These are phyloP conservation scores for Astrephomene gubernaculifera DNA, from an alignment of 139 green algal species.

Conservation along the genomic window DNA sequence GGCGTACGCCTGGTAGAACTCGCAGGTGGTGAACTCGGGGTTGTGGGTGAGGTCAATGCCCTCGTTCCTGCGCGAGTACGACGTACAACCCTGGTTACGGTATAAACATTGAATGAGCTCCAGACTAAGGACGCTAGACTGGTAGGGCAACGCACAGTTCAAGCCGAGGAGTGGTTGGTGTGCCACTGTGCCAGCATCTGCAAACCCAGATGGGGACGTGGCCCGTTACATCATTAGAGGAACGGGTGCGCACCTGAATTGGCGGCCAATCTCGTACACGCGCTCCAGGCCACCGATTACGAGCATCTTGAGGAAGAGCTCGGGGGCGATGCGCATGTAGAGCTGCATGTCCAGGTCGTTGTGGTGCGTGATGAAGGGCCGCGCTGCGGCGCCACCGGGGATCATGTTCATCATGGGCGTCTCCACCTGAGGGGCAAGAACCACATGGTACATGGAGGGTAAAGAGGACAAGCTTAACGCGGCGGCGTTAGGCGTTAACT, in stretches of 20 bases:
- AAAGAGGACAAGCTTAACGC: no score
- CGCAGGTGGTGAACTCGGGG: constrained; percentile 99
- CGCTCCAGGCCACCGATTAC: constrained; percentile 98
- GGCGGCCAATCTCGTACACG: constrained; percentile 92
- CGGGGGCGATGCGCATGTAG: constrained; percentile 98
- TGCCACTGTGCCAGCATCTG: no score
- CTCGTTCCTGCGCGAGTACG: constrained; percentile 83
- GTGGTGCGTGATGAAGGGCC: constrained; percentile 97
- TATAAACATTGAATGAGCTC: no score
- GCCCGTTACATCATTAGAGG: no score
- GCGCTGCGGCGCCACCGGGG: constrained; percentile 91
- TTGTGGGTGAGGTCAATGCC: constrained; percentile 99
- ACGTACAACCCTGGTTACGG: no score
- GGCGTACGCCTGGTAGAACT: constrained; percentile 98
- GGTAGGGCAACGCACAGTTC: no score
- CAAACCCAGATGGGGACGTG: no score
- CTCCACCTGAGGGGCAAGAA: constrained; percentile 73
- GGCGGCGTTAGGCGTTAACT: no score
- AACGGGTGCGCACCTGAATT: constrained; percentile 82
- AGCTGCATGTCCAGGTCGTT: constrained; percentile 99
- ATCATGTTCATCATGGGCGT: constrained; percentile 99
- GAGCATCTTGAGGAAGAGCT: constrained; percentile 99
- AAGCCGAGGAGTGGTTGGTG: no score
- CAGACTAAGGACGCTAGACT: no score
- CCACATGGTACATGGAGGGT: no score